These are phyloP conservation scores for Cladosporium oxysporum DNA, from an alignment of 2,329 filamentous ascomycete genomes.

Conservation along the genomic window DNA sequence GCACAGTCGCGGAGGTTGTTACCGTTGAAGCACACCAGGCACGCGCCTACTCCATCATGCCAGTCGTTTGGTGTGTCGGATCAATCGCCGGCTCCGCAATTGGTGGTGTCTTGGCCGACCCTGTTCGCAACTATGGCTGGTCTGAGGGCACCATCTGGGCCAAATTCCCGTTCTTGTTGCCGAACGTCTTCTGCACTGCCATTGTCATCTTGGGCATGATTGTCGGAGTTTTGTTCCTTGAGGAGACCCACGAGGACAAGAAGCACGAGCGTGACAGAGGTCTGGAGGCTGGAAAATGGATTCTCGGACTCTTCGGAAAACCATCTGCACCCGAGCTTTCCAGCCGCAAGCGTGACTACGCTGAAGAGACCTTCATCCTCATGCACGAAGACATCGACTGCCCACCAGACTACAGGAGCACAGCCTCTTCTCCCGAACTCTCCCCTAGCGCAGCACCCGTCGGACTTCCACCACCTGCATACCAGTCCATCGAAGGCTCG, in stretches of 20 bases:
- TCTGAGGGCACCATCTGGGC: constrained; percentile 72
- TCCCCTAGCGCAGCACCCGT: constrained; percentile 26
- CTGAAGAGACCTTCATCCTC: constrained; percentile 63
- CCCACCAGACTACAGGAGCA: constrained; percentile 68
- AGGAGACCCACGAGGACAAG: constrained; percentile 88
- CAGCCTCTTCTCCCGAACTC: constrained; percentile 56
- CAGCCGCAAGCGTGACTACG: constrained; percentile 46
- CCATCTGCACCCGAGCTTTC: constrained; percentile 27
- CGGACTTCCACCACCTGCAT: constrained; percentile 35
- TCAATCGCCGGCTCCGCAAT: constrained; percentile 92
- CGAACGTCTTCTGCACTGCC: constrained; percentile 85
- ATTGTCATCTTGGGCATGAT: constrained; percentile 74
- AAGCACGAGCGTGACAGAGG: constrained; percentile 76
- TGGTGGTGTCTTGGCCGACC: constrained; percentile 84
- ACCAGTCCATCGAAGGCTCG: constrained; percentile 36
- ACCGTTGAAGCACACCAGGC: constrained; percentile 92
- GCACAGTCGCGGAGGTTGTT: constrained; percentile 90
- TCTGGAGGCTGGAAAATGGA: constrained; percentile 71
- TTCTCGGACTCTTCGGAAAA: constrained; percentile 46
- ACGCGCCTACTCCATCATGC: constrained; percentile 95
- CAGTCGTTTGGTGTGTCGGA: constrained; percentile 96
- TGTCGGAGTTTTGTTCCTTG: constrained; percentile 81
- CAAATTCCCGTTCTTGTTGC: constrained; percentile 82
- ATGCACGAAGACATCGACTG: constrained; percentile 60
- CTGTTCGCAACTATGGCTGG: constrained; percentile 69